Conservation (phyloP, 768 basidiomycete species). For the Lactarius quietus region DNA sequence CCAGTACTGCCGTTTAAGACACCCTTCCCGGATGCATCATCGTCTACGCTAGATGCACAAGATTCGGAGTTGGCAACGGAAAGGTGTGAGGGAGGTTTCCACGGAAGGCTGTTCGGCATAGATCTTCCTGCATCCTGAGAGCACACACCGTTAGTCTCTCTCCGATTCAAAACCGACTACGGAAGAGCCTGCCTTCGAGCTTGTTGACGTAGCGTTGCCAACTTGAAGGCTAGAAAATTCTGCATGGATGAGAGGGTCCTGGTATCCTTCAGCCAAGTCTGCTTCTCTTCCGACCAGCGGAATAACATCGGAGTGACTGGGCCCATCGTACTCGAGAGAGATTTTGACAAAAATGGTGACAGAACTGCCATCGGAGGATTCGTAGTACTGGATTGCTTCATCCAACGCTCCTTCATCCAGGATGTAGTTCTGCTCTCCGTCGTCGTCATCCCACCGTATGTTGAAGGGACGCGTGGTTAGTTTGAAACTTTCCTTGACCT, state of each 20-base stretch:
- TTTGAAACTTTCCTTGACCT: slow-evolving; percentile 86
- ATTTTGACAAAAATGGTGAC: slow-evolving; percentile 69
- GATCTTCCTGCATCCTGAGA: background rate
- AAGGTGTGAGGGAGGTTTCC: slow-evolving; percentile 4
- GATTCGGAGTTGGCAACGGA: slow-evolving; percentile 7
- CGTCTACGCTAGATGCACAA: slow-evolving; percentile 2
- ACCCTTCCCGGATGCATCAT: background rate
- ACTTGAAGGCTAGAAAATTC: slow-evolving; percentile 44
- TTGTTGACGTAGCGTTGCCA: slow-evolving; percentile 72
- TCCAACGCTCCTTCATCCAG: slow-evolving; percentile 70
- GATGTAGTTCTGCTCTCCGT: slow-evolving; percentile 72
- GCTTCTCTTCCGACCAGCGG: slow-evolving; percentile 81
- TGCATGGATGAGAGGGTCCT: slow-evolving; percentile 48
- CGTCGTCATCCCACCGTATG: slow-evolving; percentile 85
- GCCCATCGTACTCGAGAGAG: slow-evolving; percentile 84
- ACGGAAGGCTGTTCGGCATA: background rate
- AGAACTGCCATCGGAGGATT: slow-evolving; percentile 67
- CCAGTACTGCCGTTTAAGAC: background rate
- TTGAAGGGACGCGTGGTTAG: slow-evolving; percentile 64
- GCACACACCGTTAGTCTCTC: slow-evolving; percentile 10
- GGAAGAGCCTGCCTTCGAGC: slow-evolving; percentile 62
- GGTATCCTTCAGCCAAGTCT: slow-evolving; percentile 58
- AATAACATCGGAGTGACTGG: slow-evolving; percentile 82
- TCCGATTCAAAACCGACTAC: slow-evolving; percentile 23
- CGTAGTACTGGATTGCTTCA: slow-evolving; percentile 86